Evolutionary conservation across 345 rosid species (phyloP), one percentile per base, ranked within the genome.

Genomic region (Populus alba): DNA sequence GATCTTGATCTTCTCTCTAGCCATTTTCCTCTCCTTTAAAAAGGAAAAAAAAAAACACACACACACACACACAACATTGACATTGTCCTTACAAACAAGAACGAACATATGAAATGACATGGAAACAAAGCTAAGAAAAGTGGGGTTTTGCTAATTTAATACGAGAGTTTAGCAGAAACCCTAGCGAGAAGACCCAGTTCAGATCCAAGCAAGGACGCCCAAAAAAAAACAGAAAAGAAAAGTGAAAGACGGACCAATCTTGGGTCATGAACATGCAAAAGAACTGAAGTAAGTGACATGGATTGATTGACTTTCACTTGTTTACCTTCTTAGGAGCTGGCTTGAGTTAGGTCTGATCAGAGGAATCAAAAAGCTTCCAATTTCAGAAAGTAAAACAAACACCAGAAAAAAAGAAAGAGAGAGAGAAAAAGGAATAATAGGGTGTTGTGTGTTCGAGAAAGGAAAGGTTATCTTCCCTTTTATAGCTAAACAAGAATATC

Each of bases 1-100:
- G 78, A 86, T 89, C 87, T 85, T 88, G 72, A 81, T 88, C 82
- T 81, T 88, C 84, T 86, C 90, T 71, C 91, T 82, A 33, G 86
- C 90, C 92, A 89, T 89, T 13, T 17, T 23, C 15, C 75, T 73
- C 29, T 57, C 33, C 37, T 9, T 15, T 16, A 16, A 23, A 11
- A 39, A 29, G 31, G 12, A 51, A 20, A 37, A 4, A 47, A 68
- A 57, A 61, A 79, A 23, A 41, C 29, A 4, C 7, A 67, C 37
- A 4, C 11, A 67, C 37, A 4, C 11, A 67, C 27, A 27, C 37
- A 4, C 11, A 67, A 18, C 66, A 38, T 49, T 72, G 23, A 63
- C 22, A 51, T 20, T 74, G 69, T 38, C 77, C 77, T 67, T 65
- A 71, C 63, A 66, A 35, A 23, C 49, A 72, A 43, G 23, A 41